These are phyloP conservation scores for Cryptococcus amylolentus DNA, from an alignment of 1,284 basidiomycete genomes.

Conservation along the genomic window DNA sequence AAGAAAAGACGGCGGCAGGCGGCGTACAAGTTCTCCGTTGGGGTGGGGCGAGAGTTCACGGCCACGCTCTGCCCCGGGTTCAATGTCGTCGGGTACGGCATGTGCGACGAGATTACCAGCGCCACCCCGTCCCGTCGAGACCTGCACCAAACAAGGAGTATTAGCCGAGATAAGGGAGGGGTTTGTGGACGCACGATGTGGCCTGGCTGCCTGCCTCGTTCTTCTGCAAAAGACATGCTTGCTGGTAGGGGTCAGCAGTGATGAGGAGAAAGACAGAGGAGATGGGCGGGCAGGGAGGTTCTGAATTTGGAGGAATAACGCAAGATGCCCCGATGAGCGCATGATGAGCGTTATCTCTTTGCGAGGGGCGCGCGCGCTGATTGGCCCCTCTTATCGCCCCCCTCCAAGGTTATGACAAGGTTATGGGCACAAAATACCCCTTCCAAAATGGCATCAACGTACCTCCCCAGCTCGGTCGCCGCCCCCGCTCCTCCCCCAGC, in stretches of 20 bases:
- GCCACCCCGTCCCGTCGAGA: constrained; percentile 49
- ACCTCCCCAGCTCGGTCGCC: constrained; percentile 16
- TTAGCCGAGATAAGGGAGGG: not conserved
- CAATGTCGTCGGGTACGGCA: constrained; percentile 34
- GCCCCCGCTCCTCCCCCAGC: not conserved
- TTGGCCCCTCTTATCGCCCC: not conserved
- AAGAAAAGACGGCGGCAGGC: not conserved
- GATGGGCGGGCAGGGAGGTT: not conserved
- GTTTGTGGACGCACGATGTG: constrained; percentile 2
- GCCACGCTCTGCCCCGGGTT: constrained; percentile 40
- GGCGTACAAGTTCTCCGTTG: constrained; percentile 32
- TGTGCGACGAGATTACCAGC: constrained; percentile 46
- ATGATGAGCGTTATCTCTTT: not conserved
- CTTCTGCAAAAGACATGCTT: constrained; percentile 31
- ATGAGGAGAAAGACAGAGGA: not conserved
- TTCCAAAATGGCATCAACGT: too few relatives aligned
- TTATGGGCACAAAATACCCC: not conserved
- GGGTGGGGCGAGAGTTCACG: constrained; percentile 33
- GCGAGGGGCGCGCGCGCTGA: not conserved
- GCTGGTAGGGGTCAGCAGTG: constrained; percentile 13
- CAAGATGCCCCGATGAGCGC: too few relatives aligned
- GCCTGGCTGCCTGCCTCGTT: constrained; percentile 27
- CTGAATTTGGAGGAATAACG: too few relatives aligned
- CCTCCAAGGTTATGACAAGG: too few relatives aligned
- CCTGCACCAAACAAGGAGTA: constrained; percentile 11